Conservation (phyloP, 2,329 filamentous ascomycete species). For the Ampelomyces quisqualis region DNA sequence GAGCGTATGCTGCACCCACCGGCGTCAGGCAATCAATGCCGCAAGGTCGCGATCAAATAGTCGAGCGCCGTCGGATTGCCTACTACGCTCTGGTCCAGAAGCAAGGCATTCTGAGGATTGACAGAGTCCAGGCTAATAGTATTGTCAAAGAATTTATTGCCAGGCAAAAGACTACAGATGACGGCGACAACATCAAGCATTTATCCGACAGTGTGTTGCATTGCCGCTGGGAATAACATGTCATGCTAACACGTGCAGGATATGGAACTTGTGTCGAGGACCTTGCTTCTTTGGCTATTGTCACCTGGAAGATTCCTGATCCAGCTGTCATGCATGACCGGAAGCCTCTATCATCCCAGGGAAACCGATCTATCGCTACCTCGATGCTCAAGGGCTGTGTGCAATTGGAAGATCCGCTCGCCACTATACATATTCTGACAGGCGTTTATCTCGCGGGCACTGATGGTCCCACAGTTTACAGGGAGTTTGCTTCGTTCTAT, state of each 20-base stretch:
- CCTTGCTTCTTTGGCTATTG: conserved; percentile 28
- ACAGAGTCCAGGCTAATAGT: conserved; percentile 19
- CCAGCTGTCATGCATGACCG: conserved; percentile 18
- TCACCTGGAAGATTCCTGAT: conserved; percentile 29
- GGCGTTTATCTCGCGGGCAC: conserved; percentile 22
- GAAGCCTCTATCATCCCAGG: conserved; percentile 27
- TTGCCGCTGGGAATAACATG: not conserved
- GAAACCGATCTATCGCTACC: conserved; percentile 20
- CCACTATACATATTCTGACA: conserved; percentile 33
- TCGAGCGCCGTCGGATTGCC: conserved; percentile 21
- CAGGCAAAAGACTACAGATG: conserved; percentile 20
- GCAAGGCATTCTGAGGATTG: conserved; percentile 19
- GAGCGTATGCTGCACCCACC: conserved; percentile 14
- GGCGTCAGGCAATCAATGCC: conserved; percentile 15
- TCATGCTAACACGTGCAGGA: conserved; percentile 21
- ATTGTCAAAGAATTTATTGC: conserved; percentile 30
- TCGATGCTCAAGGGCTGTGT: conserved; percentile 33
- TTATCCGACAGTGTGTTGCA: conserved; percentile 26
- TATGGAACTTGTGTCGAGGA: conserved; percentile 25
- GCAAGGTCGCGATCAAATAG: conserved; percentile 21
- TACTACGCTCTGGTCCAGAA: conserved; percentile 22
- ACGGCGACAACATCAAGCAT: conserved; percentile 16
- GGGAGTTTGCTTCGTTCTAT: conserved; percentile 21
- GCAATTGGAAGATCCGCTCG: conserved; percentile 28
- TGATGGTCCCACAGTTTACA: conserved; percentile 6